Conservation (phyloP, 2,329 filamentous ascomycete species). For the Pestalotiopsis sp. region DNA sequence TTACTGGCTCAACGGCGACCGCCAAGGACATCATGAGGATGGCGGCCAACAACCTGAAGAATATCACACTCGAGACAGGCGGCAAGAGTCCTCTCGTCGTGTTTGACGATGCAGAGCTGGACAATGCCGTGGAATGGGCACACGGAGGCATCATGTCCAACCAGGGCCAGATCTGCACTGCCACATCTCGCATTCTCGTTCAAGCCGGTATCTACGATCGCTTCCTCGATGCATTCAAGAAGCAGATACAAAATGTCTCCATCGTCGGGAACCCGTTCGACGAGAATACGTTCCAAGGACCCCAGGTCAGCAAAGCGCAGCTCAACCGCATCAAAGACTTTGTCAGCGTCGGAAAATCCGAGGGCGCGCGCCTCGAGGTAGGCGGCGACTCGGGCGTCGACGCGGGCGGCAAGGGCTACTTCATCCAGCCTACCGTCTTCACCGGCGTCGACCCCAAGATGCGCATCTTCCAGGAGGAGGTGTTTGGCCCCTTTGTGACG, state of each 20-base stretch:
- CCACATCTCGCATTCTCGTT: constrained; percentile 66
- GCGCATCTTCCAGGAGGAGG: constrained; percentile 49
- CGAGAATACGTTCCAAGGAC: constrained; percentile 72
- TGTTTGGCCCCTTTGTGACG: constrained; percentile 48
- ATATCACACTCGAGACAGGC: constrained; percentile 68
- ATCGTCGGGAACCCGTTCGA: constrained; percentile 73
- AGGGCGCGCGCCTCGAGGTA: constrained; percentile 66
- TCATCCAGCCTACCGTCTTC: constrained; percentile 49
- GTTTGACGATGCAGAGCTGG: constrained; percentile 67
- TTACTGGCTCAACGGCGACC: constrained; percentile 75
- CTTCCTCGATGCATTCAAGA: constrained; percentile 67
- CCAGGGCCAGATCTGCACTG: constrained; percentile 68
- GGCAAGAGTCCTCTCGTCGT: constrained; percentile 68
- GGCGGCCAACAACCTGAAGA: constrained; percentile 66
- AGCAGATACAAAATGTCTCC: constrained; percentile 55
- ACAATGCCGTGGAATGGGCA: constrained; percentile 66
- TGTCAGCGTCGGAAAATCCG: constrained; percentile 69
- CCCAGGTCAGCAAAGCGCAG: constrained; percentile 71
- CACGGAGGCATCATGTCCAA: constrained; percentile 59
- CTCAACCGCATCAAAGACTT: constrained; percentile 72
- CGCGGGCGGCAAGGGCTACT: constrained; percentile 42
- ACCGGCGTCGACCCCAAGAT: constrained; percentile 43
- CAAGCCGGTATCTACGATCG: constrained; percentile 63
- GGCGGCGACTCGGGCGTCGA: constrained; percentile 49
- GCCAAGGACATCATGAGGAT: constrained; percentile 77